Conservation (phyloP, 2,329 filamentous ascomycete species). For the Nemania abortiva region DNA sequence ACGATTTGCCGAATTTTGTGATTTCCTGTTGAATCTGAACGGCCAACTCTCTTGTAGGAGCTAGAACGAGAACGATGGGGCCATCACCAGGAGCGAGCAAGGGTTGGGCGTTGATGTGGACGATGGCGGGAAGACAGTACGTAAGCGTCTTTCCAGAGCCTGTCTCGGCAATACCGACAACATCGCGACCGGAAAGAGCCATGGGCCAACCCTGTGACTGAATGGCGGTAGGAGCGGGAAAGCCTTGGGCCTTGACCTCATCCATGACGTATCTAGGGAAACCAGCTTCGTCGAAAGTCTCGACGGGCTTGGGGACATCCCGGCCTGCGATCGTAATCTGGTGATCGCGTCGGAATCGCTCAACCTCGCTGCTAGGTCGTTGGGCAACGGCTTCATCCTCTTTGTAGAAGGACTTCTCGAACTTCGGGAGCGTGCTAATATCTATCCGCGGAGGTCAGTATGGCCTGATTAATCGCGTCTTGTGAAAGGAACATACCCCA, state of each 20-base stretch:
- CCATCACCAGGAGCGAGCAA: slow-evolving; percentile 95
- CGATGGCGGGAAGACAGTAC: slow-evolving; percentile 97
- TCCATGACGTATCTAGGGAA: slow-evolving; percentile 98
- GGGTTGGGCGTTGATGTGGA: slow-evolving; percentile 99
- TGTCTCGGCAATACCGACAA: slow-evolving; percentile 98
- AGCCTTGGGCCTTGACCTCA: slow-evolving; percentile 98
- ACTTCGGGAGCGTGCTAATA: slow-evolving; percentile 83
- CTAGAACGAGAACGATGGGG: slow-evolving; percentile 94
- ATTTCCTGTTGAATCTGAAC: slow-evolving; percentile 99
- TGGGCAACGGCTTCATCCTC: slow-evolving; percentile 83
- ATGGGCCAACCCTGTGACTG: slow-evolving; percentile 99
- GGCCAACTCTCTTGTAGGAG: slow-evolving; percentile 95
- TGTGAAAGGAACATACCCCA: slow-evolving; percentile 75
- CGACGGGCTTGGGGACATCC: slow-evolving; percentile 91
- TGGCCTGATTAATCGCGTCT: slow-evolving; percentile 21
- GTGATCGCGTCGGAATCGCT: slow-evolving; percentile 86
- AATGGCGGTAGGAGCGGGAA: slow-evolving; percentile 92
- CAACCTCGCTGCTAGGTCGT: slow-evolving; percentile 83
- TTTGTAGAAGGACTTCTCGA: slow-evolving; percentile 99
- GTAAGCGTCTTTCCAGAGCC: slow-evolving; percentile 99
- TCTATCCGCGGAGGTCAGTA: slow-evolving; percentile 65
- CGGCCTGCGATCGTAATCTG: slow-evolving; percentile 84
- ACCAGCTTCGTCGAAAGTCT: slow-evolving; percentile 96
- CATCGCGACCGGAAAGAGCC: slow-evolving; percentile 97
- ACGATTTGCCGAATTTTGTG: slow-evolving; percentile 98